Conservation (phyloP, 208 protist genomes). For the Trypanosomatidae sp. region DNA sequence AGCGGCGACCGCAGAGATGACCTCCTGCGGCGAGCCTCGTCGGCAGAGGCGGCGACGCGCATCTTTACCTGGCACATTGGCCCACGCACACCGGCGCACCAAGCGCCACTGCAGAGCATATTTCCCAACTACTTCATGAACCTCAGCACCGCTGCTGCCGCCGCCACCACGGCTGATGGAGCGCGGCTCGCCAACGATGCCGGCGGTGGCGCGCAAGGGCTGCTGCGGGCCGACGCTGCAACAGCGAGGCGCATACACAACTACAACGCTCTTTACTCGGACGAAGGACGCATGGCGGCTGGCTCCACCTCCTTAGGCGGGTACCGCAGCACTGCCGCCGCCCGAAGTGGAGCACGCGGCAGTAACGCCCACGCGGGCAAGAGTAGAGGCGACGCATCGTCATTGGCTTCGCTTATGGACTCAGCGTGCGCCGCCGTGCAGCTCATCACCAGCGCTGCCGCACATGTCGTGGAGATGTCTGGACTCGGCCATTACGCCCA, state of each 20-base stretch:
- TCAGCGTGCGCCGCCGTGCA: not conserved
- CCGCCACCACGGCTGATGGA: not conserved
- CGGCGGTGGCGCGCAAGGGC: not conserved
- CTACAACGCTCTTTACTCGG: conserved; percentile 3
- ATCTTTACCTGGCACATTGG: conserved; percentile 5
- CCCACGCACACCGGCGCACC: conserved; percentile 5
- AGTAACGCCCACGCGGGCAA: not conserved
- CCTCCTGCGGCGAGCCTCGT: not conserved
- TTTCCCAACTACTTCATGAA: conserved; percentile 7
- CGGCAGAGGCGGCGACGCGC: not conserved
- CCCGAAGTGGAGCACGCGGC: not conserved
- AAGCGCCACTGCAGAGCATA: conserved; percentile 1
- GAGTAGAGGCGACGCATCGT: not conserved
- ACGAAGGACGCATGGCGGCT: not conserved
- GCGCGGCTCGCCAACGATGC: not conserved
- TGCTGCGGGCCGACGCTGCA: not conserved
- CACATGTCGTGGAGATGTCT: not conserved
- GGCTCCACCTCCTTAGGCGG: not conserved
- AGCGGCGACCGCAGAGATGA: not conserved
- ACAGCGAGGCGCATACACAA: conserved; percentile 1
- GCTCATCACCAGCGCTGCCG: not conserved
- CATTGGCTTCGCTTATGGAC: not conserved
- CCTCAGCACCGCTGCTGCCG: not conserved
- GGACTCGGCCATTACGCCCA: not conserved
- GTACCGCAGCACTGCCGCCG: not conserved